phyloP scores from a whole-genome alignment of 768 basidiomycete species.

The Mrakia gelida region DNA sequence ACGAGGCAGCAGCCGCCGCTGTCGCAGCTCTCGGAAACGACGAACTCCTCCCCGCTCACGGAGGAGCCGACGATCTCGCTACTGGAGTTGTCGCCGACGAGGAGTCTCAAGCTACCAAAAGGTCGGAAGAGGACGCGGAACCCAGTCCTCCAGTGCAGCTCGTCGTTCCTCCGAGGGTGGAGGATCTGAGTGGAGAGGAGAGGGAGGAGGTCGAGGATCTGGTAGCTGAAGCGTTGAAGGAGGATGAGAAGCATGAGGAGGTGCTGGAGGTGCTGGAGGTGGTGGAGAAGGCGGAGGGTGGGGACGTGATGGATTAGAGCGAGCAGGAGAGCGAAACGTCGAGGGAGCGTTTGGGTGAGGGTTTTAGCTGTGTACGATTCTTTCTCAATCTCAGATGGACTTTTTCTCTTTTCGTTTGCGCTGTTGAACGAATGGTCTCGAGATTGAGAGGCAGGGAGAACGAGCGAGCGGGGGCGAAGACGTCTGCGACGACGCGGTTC shows the following conservation, averaged over 20 bases:
- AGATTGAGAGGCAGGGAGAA: too few species aligned
- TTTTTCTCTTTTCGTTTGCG: too few species aligned
- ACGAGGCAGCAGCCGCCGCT: constrained; percentile 11
- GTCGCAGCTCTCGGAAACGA: constrained; percentile 24
- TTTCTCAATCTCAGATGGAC: too few species aligned
- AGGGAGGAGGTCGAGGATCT: constrained; percentile 5
- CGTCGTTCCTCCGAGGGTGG: constrained; percentile 1
- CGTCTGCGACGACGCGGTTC: too few species aligned
- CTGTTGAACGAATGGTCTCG: too few species aligned
- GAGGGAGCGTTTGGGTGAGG: too few species aligned
- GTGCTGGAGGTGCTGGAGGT: too few species aligned
- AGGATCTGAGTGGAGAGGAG: constrained; percentile 8
- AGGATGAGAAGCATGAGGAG: constrained; percentile 10
- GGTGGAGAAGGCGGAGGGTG: not conserved
- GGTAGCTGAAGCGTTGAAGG: constrained; percentile 16
- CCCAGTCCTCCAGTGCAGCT: not conserved
- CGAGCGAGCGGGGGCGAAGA: too few species aligned
- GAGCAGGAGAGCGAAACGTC: not conserved
- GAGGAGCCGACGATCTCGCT: constrained; percentile 2
- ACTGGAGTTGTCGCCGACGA: not conserved
- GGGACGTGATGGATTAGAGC: not conserved
- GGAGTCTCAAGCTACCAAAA: not conserved
- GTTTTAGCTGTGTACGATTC: too few species aligned
- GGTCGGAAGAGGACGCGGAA: not conserved
- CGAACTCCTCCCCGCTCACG: constrained; percentile 20